Percentiles rank a stretch among this genome's conserved stretches.
These are phyloP conservation scores for Tarenaya hassleriana DNA, from an alignment of 345 rosid species.

Conservation along the genomic window DNA sequence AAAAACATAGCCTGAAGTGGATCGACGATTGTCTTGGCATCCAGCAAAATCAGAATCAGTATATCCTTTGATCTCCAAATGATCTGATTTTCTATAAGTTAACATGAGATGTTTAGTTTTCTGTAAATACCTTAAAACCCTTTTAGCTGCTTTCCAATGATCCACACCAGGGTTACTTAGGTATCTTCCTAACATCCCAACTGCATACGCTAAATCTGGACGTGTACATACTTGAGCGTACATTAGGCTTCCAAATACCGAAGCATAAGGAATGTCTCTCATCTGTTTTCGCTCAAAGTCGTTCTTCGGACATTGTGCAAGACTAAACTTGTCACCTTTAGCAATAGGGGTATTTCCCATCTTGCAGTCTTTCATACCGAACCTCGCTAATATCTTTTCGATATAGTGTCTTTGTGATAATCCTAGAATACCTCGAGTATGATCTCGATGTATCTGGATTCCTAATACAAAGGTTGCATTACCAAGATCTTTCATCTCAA, in stretches of 20 bases:
- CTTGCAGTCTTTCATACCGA: background rate
- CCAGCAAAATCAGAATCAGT: background rate
- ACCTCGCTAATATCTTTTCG: background rate
- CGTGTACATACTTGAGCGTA: background rate
- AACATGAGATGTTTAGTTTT: background rate
- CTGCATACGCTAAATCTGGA: background rate
- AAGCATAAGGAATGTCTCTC: background rate
- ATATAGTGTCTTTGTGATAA: conserved; percentile 9
- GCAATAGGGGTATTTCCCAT: background rate
- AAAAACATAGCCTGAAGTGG: conserved; percentile 1
- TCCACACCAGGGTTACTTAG: background rate
- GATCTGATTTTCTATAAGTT: background rate
- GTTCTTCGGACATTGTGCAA: background rate
- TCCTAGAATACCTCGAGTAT: background rate
- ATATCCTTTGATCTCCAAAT: background rate
- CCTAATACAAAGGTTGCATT: background rate
- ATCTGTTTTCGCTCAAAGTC: background rate
- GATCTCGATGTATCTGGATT: background rate
- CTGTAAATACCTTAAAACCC: background rate
- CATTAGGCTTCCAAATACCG: background rate
- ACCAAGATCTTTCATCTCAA: background rate
- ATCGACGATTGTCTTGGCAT: background rate
- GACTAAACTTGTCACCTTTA: conserved; percentile 8
- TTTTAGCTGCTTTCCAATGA: conserved; percentile 5
- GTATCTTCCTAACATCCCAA: background rate